phyloP scores from a whole-genome alignment of 2,329 filamentous ascomycete species.

The Claviceps humidiphila region DNA sequence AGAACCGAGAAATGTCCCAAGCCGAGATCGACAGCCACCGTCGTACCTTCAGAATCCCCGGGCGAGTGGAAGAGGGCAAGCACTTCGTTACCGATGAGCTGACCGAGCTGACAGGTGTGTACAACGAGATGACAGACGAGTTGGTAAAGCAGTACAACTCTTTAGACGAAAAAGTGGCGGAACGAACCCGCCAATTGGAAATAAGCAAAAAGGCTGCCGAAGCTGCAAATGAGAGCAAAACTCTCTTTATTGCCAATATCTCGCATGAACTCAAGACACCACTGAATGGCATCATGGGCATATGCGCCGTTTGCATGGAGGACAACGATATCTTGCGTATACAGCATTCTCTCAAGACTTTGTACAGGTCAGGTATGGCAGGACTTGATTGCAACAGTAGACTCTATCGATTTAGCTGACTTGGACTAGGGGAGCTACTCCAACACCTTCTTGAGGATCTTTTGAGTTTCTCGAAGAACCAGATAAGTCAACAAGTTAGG shows the following conservation, averaged over 20 bases:
- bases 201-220: slow-evolving; percentile 85
- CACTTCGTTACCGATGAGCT: slow-evolving; percentile 72
- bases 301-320: slow-evolving; percentile 87
- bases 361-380: slow-evolving; percentile 46
- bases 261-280: slow-evolving; percentile 81
- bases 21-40: slow-evolving; percentile 23
- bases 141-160: slow-evolving; percentile 73
- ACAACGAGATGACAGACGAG: slow-evolving; percentile 91
- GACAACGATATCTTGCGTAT: slow-evolving; percentile 68
- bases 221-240: slow-evolving; percentile 94
- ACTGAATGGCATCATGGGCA: slow-evolving; percentile 87
- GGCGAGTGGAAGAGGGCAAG: slow-evolving; percentile 62
- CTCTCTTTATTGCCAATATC: slow-evolving; percentile 93
- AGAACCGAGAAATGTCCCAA: slow-evolving; percentile 14
- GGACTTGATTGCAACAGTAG: background rate
- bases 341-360: slow-evolving; percentile 71
- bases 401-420: background rate
- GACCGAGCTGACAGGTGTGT: slow-evolving; percentile 71
- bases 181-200: slow-evolving; percentile 73
- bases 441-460: slow-evolving; percentile 81
- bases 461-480: slow-evolving; percentile 87
- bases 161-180: slow-evolving; percentile 71
- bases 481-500: slow-evolving; percentile 72
- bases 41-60: slow-evolving; percentile 68
- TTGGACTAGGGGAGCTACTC: slow-evolving; percentile 49